Conservation (phyloP, 768 basidiomycete genomes). For the Termitomyces sp. region DNA sequence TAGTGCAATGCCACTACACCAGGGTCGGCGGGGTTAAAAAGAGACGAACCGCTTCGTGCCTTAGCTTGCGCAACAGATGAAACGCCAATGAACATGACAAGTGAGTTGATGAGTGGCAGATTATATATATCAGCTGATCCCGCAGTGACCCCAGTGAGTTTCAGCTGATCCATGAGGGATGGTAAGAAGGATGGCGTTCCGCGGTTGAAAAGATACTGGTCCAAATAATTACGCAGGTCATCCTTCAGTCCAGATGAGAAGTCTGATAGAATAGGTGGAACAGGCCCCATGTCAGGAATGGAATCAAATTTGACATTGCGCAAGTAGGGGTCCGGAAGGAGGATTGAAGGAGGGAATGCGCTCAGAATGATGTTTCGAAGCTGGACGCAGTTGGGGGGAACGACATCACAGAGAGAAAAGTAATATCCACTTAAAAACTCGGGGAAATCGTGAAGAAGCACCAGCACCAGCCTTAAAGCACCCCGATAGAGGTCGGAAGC, state of each 20-base stretch:
- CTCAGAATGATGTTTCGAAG: slow-evolving; percentile 95
- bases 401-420: slow-evolving; percentile 90
- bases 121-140: slow-evolving; percentile 68
- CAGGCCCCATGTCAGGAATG: slow-evolving; percentile 87
- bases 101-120: slow-evolving; percentile 84
- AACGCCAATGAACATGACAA: slow-evolving; percentile 96
- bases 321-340: slow-evolving; percentile 85
- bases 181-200: slow-evolving; percentile 68
- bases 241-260: slow-evolving; percentile 80
- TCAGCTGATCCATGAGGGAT: slow-evolving; percentile 78
- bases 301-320: slow-evolving; percentile 70
- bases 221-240: slow-evolving; percentile 75
- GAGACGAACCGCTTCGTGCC: slow-evolving; percentile 74
- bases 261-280: slow-evolving; percentile 90
- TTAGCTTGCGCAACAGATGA: slow-evolving; percentile 89
- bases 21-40: slow-evolving; percentile 80
- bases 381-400: slow-evolving; percentile 92
- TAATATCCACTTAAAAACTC: slow-evolving; percentile 98
- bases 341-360: slow-evolving; percentile 82
- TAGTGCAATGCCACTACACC: slow-evolving; percentile 84
- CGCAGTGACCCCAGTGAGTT: slow-evolving; percentile 43
- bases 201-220: slow-evolving; percentile 81
- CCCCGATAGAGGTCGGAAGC: slow-evolving; percentile 89
- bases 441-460: slow-evolving; percentile 97
- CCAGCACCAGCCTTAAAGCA: slow-evolving; percentile 84